A percentile compares a stretch with the other conserved stretches of the same genome.
phyloP scores from a whole-genome alignment of 1,284 basidiomycete species.

The Omphalotus olearius region DNA sequence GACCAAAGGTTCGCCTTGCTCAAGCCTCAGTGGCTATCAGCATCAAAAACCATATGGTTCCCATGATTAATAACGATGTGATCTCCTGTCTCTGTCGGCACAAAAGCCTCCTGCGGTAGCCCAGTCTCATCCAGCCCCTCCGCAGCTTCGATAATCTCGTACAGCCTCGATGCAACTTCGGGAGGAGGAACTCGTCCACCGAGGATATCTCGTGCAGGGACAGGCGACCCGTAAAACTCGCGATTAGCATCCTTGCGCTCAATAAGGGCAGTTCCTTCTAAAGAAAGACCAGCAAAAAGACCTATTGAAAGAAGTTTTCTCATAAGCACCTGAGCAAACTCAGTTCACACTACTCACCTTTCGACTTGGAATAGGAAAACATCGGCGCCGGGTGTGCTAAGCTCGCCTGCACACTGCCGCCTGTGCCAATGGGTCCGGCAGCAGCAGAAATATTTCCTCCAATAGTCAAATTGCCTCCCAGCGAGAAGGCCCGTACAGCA shows the following conservation, averaged over 20 bases:
- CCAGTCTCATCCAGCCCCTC: constrained; percentile 78
- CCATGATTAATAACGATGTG: constrained; percentile 54
- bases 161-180: constrained; percentile 89
- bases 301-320: constrained; percentile 41
- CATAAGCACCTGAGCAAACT: neutral
- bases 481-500: constrained; percentile 91
- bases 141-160: constrained; percentile 92
- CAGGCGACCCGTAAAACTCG: constrained; percentile 92
- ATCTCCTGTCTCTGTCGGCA: constrained; percentile 64
- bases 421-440: constrained; percentile 93
- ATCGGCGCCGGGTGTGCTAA: constrained; percentile 93
- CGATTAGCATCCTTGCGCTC: constrained; percentile 94
- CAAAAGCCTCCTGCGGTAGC: constrained; percentile 77
- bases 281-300: constrained; percentile 90
- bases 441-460: constrained; percentile 84
- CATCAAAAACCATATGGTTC: constrained; percentile 66
- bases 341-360: constrained; percentile 58
- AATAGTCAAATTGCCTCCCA: constrained; percentile 95
- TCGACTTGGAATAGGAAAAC: constrained; percentile 96
- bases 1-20: neutral
- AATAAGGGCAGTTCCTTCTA: constrained; percentile 94
- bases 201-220: constrained; percentile 88
- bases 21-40: constrained; percentile 35
- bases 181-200: constrained; percentile 93
- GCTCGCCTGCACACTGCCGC: constrained; percentile 84